Evolutionary conservation across 2,329 filamentous ascomycete genomes (phyloP).

Genomic region (Cephalotrichum gorgonifer): DNA sequence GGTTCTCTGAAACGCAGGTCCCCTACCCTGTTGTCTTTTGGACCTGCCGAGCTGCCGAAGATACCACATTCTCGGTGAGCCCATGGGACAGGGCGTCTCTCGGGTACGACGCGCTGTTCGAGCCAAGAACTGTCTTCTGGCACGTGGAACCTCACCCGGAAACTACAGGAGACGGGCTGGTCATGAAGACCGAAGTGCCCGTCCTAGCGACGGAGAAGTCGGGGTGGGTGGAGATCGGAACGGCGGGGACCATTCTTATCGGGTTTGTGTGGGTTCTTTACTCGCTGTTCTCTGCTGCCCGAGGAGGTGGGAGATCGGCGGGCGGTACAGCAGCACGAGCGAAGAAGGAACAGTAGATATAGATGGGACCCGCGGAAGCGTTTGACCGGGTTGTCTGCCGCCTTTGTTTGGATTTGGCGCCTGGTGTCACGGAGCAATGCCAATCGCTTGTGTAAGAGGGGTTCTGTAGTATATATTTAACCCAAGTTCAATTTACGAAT

Average conservation of each 20-base stretch:
- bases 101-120: constrained; percentile 80
- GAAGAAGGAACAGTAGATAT: constrained; percentile 3
- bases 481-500: no score
- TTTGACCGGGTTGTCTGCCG: background rate
- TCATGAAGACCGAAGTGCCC: constrained; percentile 50
- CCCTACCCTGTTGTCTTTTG: constrained; percentile 84
- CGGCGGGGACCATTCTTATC: constrained; percentile 44
- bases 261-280: constrained; percentile 63
- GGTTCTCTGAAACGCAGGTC: constrained; percentile 45
- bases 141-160: constrained; percentile 51
- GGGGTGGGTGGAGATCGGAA: constrained; percentile 40
- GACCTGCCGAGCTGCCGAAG: constrained; percentile 64
- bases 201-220: constrained; percentile 48
- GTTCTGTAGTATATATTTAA: no score
- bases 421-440: no score
- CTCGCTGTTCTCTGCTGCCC: constrained; percentile 31
- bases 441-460: no score
- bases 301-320: background rate
- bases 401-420: no score
- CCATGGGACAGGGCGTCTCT: constrained; percentile 79
- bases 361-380: background rate
- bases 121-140: constrained; percentile 70
- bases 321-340: background rate
- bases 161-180: constrained; percentile 20
- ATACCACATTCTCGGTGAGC: constrained; percentile 59